phyloP scores from a whole-genome alignment of 2,329 filamentous ascomycete species.

The Claviceps lovelessii region DNA sequence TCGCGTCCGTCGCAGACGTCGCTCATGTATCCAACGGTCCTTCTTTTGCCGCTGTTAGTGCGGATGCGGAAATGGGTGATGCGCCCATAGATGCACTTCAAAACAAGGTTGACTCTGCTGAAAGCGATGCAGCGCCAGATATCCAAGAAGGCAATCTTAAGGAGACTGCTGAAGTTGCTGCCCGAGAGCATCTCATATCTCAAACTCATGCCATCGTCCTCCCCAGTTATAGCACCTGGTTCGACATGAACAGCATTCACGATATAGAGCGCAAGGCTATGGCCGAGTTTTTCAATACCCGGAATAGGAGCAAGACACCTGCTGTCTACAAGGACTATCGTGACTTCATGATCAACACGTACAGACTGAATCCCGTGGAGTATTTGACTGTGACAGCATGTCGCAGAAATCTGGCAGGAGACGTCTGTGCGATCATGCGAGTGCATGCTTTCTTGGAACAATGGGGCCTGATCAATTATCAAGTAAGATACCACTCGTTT shows the following conservation, averaged over 20 bases:
- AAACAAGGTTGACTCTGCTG: conserved; percentile 30
- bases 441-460: conserved; percentile 96
- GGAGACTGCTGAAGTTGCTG: conserved; percentile 67
- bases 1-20: conserved; percentile 43
- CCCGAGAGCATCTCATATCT: conserved; percentile 78
- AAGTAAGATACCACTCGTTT: conserved; percentile 42
- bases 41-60: conserved; percentile 38
- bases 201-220: conserved; percentile 94
- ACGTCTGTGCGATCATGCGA: conserved; percentile 98
- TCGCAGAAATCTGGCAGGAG: conserved; percentile 82
- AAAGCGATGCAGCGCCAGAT: conserved; percentile 32
- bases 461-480: conserved; percentile 98
- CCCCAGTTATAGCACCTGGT: conserved; percentile 96
- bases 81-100: conserved; percentile 36
- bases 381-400: conserved; percentile 96
- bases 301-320: conserved; percentile 95
- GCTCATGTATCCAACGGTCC: conserved; percentile 54
- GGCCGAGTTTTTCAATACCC: conserved; percentile 95
- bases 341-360: conserved; percentile 99
- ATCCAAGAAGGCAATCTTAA: conserved; percentile 56
- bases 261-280: conserved; percentile 86
- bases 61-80: conserved; percentile 73
- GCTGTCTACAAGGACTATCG: conserved; percentile 97
- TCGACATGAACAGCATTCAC: conserved; percentile 91
- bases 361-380: conserved; percentile 86